These are phyloP conservation scores for Thraustotheca clavata DNA, from an alignment of 352 stramenopile genomes.

Conservation along the genomic window DNA sequence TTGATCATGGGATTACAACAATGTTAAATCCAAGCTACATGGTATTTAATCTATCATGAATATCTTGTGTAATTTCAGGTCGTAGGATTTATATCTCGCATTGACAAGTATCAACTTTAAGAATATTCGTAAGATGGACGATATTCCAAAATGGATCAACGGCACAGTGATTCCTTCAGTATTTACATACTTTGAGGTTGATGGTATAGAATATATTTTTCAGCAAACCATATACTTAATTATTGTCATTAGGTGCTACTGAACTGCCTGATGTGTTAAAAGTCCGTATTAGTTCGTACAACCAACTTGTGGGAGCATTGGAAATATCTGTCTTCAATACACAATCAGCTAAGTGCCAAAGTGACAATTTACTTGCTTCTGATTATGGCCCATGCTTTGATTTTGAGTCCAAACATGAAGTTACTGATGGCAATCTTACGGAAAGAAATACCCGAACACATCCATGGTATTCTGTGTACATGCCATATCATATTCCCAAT, in stretches of 20 bases:
- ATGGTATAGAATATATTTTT: not conserved
- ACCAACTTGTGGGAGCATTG: not conserved
- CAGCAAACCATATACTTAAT: too few species aligned
- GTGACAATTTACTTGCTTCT: not conserved
- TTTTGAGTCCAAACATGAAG: not conserved
- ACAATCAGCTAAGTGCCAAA: not conserved
- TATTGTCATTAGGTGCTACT: too few species aligned
- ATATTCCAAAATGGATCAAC: conserved; percentile 39
- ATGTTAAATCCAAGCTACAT: not conserved
- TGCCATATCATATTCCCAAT: not conserved
- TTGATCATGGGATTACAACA: conserved; percentile 2
- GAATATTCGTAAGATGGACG: conserved; percentile 31
- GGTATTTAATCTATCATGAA: not conserved
- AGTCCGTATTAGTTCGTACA: not conserved
- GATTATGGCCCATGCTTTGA: not conserved
- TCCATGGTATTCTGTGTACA: not conserved
- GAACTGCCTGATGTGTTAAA: too few species aligned
- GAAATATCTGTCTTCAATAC: conserved; percentile 1
- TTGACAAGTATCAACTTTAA: conserved; percentile 39
- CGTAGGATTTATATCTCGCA: conserved; percentile 32
- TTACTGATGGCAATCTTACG: not conserved
- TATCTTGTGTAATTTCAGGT: not conserved
- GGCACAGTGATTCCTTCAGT: conserved; percentile 34
- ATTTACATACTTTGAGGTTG: conserved; percentile 27
- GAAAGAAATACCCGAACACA: not conserved